Evolutionary conservation across 345 rosid genomes (phyloP).

Genomic region (Pelargonium nanum): DNA sequence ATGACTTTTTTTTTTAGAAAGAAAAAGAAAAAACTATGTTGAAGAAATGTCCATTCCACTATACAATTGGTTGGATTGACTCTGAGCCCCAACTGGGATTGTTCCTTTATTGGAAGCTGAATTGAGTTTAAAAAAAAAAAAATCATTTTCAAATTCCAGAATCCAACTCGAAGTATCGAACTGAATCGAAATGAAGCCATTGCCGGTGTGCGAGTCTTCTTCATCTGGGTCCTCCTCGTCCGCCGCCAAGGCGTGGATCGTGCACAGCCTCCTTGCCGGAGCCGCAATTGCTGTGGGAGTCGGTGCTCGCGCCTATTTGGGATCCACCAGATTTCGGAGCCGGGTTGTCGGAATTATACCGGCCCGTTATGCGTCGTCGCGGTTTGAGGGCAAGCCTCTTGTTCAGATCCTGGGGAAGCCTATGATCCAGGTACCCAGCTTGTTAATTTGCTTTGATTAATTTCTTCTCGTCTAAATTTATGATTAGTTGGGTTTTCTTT

Average conservation of each 20-base stretch:
- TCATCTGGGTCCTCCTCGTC: conserved; percentile 31
- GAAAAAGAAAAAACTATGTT: too few species aligned
- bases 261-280: conserved; percentile 59
- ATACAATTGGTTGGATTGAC: too few species aligned
- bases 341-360: conserved; percentile 95
- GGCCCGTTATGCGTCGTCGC: conserved; percentile 85
- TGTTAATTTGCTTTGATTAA: neutral
- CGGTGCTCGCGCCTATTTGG: conserved; percentile 52
- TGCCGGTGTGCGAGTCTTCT: conserved; percentile 23
- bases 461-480: neutral
- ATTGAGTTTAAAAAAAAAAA: too few species aligned
- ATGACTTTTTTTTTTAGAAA: too few species aligned
- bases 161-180: neutral
- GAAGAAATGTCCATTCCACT: too few species aligned
- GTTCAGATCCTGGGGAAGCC: conserved; percentile 84
- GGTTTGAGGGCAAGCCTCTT: conserved; percentile 87
- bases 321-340: conserved; percentile 48
- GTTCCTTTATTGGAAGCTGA: too few species aligned
- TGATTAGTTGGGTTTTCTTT: neutral
- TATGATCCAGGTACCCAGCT: conserved; percentile 78
- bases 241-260: conserved; percentile 49
- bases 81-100: too few species aligned
- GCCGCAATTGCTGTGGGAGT: conserved; percentile 57
- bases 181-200: conserved; percentile 10
- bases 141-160: neutral